These are phyloP conservation scores for Millerozyma acaciae DNA, from an alignment of 805 yeast species.

Conservation along the genomic window DNA sequence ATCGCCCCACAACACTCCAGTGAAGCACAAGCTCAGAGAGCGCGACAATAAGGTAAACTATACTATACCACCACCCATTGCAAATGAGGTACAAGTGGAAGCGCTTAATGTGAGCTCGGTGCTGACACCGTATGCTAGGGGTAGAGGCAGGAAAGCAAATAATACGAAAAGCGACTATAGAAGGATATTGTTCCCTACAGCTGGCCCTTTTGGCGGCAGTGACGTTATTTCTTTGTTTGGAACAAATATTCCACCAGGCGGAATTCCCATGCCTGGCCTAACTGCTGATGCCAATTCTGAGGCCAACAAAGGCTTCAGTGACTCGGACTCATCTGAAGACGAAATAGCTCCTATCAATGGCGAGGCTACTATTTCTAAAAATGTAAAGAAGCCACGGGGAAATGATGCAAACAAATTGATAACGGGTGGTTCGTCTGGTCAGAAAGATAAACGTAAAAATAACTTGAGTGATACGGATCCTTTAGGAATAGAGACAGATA, in stretches of 20 bases:
- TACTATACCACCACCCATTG: conserved; percentile 76
- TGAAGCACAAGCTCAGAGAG: conserved; percentile 40
- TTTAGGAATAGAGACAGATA: conserved; percentile 81
- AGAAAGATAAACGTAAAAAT: conserved; percentile 48
- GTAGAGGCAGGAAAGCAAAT: conserved; percentile 38
- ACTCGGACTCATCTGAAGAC: conserved; percentile 63
- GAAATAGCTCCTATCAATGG: conserved; percentile 47
- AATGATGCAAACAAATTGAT: conserved; percentile 24
- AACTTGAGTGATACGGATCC: conserved; percentile 88
- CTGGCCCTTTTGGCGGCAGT: conserved; percentile 97
- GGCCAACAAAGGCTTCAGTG: conserved; percentile 37
- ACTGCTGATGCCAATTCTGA: conserved; percentile 21
- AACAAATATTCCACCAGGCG: conserved; percentile 52
- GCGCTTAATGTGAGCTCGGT: conserved; percentile 12
- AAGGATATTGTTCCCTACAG: conserved; percentile 82
- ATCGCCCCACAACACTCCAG: conserved; percentile 51
- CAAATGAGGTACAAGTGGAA: conserved; percentile 35
- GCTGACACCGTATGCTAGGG: conserved; percentile 18
- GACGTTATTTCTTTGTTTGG: conserved; percentile 86
- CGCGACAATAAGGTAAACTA: conserved; percentile 66
- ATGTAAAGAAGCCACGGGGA: conserved; percentile 8
- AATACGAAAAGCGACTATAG: conserved; percentile 45
- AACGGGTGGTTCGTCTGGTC: conserved; percentile 27
- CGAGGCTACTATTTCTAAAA: conserved; percentile 30
- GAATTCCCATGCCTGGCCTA: conserved; percentile 37